A percentile compares a stretch with the other conserved stretches of the same genome.
Evolutionary conservation across 495 filamentous ascomycete genomes (phyloP).

Genomic region (Thermothielavioides terrestris): DNA sequence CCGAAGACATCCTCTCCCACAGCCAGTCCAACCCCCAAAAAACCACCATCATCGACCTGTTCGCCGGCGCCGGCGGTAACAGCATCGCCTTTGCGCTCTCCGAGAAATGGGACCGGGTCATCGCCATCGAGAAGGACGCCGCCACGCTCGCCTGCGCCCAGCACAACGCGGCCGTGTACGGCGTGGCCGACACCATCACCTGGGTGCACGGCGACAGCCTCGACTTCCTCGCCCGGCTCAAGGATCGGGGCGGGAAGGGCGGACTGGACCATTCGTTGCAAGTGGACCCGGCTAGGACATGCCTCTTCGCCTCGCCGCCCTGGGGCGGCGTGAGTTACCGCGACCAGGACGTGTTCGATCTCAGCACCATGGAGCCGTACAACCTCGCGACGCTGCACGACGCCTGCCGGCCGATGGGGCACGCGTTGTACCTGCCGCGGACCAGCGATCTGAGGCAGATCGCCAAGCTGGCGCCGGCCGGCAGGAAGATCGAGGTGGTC

Average conservation of each 20-base stretch:
- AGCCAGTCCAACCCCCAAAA: conserved; percentile 26
- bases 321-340: conserved; percentile 89
- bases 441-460: conserved; percentile 82
- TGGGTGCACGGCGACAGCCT: conserved; percentile 85
- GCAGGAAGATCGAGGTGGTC: conserved; percentile 53
- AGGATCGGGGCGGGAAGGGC: neutral
- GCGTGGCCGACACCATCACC: conserved; percentile 62
- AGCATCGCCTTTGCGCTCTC: conserved; percentile 85
- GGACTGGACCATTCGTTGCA: conserved; percentile 29
- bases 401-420: conserved; percentile 45
- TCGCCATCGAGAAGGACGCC: conserved; percentile 79
- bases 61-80: conserved; percentile 88
- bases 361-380: conserved; percentile 85
- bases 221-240: conserved; percentile 31
- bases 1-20: conserved; percentile 54
- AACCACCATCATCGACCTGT: conserved; percentile 68
- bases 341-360: conserved; percentile 69
- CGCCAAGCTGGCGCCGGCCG: conserved; percentile 46
- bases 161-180: conserved; percentile 85
- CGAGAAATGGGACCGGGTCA: conserved; percentile 65
- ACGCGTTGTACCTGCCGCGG: conserved; percentile 75
- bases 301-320: conserved; percentile 84
- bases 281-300: conserved; percentile 33
- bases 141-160: conserved; percentile 75
- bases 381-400: conserved; percentile 52